Evolutionary conservation across 768 basidiomycete species (phyloP).

Genomic region (Leccinum truebloodii): DNA sequence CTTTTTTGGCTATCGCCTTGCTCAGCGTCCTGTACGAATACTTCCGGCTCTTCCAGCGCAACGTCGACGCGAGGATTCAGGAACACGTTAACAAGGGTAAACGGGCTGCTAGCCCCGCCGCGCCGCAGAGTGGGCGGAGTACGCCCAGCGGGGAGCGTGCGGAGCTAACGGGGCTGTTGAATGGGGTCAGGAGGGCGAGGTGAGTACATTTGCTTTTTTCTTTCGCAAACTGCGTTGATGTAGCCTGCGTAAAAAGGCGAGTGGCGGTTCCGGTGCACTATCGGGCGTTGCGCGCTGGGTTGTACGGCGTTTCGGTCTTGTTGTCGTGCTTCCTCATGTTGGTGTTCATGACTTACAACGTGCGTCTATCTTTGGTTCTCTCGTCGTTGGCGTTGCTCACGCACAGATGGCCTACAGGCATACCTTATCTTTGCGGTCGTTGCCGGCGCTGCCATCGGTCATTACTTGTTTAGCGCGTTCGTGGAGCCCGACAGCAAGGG

Average conservation of each 20-base stretch:
- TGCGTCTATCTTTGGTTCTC: constrained; percentile 38
- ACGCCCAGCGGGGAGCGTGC: constrained; percentile 37
- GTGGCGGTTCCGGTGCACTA: constrained; percentile 23
- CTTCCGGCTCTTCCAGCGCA: constrained; percentile 61
- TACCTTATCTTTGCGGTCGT: constrained; percentile 86
- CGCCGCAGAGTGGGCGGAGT: constrained; percentile 36
- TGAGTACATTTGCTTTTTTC: constrained; percentile 22
- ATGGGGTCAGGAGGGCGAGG: constrained; percentile 42
- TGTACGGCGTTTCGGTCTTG: constrained; percentile 78
- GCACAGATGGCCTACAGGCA: constrained; percentile 48
- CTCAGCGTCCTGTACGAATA: constrained; percentile 83
- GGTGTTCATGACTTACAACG: constrained; percentile 97
- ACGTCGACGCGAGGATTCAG: constrained; percentile 61
- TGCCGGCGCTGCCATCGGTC: constrained; percentile 78
- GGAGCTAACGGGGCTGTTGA: constrained; percentile 59
- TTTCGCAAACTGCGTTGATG: no score
- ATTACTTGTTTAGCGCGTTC: constrained; percentile 69
- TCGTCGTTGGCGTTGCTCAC: background rate
- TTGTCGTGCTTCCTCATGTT: constrained; percentile 92
- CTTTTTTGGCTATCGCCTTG: constrained; percentile 61
- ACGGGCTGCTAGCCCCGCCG: constrained; percentile 40
- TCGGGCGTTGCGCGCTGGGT: constrained; percentile 58
- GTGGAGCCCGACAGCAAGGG: constrained; percentile 71
- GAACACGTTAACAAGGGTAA: constrained; percentile 47
- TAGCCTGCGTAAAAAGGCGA: background rate